These are phyloP conservation scores for Talaromyces pinophilus DNA, from an alignment of 2,329 filamentous ascomycete species.

Conservation along the genomic window DNA sequence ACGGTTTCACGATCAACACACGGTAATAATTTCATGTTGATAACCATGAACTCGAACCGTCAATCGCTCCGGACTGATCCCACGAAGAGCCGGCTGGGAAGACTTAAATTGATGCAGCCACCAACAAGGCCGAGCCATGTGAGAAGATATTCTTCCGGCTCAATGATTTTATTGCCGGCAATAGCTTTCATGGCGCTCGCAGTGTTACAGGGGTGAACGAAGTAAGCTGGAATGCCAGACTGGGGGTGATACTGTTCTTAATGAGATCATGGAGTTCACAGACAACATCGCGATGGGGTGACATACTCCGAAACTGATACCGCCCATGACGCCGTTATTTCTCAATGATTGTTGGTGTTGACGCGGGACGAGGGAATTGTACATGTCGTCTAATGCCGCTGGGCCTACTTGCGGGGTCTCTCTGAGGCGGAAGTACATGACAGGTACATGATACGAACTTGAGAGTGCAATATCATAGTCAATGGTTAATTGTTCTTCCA, in stretches of 20 bases:
- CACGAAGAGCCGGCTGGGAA: constrained; percentile 66
- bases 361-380: constrained; percentile 68
- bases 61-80: constrained; percentile 21
- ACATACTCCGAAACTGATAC: constrained; percentile 71
- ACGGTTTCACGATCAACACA: constrained; percentile 8
- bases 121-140: constrained; percentile 89
- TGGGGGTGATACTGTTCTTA: constrained; percentile 74
- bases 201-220: constrained; percentile 89
- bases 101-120: constrained; percentile 72
- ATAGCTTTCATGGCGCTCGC: constrained; percentile 75
- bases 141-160: constrained; percentile 70
- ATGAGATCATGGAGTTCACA: constrained; percentile 38
- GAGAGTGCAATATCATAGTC: constrained; percentile 75
- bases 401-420: constrained; percentile 58
- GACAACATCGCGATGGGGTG: constrained; percentile 24
- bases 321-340: constrained; percentile 65
- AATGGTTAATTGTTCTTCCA: constrained; percentile 46
- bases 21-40: constrained; percentile 8
- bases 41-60: constrained; percentile 22
- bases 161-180: constrained; percentile 44
- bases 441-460: constrained; percentile 72
- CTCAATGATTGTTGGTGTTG: constrained; percentile 64
- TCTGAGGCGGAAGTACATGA: constrained; percentile 72
- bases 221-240: constrained; percentile 76
- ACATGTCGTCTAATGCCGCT: constrained; percentile 67